A percentile compares a stretch with the other conserved stretches of the same genome.
These are phyloP conservation scores for Gracilaria domingensis DNA, from an alignment of 23 red algal species.

Conservation along the genomic window DNA sequence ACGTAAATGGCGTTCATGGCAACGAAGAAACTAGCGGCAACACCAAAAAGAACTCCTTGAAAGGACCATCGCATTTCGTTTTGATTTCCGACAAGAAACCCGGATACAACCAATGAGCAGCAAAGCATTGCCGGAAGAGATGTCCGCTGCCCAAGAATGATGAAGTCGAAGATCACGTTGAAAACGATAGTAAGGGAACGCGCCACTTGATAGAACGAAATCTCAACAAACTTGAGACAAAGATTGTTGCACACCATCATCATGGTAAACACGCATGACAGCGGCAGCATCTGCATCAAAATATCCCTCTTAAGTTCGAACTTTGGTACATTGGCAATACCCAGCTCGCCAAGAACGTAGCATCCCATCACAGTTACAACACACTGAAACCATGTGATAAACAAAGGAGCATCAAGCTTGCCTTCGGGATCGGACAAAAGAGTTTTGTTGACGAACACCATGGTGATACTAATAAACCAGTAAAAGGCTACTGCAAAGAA, in stretches of 20 bases:
- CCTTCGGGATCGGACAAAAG: conserved; percentile 77
- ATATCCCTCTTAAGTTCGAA: conserved; percentile 82
- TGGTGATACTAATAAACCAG: conserved; percentile 91
- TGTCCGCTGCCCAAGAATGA: conserved; percentile 88
- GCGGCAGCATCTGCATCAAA: conserved; percentile 77
- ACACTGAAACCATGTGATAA: conserved; percentile 99
- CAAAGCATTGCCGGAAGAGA: conserved; percentile 86
- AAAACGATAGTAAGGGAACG: conserved; percentile 98
- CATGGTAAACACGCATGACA: conserved; percentile 88
- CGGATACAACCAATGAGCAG: conserved; percentile 75
- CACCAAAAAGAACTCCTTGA: conserved; percentile 85
- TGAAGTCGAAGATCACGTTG: conserved; percentile 91
- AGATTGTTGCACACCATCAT: conserved; percentile 98
- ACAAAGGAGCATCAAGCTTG: conserved; percentile 89
- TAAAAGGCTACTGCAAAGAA: conserved; percentile 89
- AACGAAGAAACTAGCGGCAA: conserved; percentile 90
- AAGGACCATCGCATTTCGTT: conserved; percentile 96
- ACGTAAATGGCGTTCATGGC: conserved; percentile 97
- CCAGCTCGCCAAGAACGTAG: conserved; percentile 77
- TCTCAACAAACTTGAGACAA: conserved; percentile 96
- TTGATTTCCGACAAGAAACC: conserved; percentile 85
- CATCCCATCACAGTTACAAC: conserved; percentile 76
- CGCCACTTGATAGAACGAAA: conserved; percentile 97
- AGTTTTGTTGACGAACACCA: conserved; percentile 98
- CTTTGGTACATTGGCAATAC: conserved; percentile 77